phyloP scores from a whole-genome alignment of 139 green algal genomes.

The Coccomyxa sp. region DNA sequence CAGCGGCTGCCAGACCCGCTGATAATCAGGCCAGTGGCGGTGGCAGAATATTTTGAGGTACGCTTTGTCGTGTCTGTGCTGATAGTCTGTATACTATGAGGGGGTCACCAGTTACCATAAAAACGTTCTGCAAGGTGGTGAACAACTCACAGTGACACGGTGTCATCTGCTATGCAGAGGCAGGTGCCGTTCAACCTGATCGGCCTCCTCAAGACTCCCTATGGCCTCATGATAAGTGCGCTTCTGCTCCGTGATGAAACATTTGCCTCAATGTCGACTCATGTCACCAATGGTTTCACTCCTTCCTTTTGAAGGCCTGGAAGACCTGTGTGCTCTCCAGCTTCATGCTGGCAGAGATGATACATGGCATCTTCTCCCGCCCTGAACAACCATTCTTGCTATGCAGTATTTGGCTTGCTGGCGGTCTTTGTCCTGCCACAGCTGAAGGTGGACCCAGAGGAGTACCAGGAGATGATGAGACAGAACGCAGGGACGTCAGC shows the following conservation, averaged over 20 bases:
- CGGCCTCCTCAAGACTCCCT: slow-evolving; percentile 45
- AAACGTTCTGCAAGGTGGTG: too few relatives aligned
- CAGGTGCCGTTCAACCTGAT: slow-evolving; percentile 30
- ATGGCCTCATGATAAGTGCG: slow-evolving; percentile 38
- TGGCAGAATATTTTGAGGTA: slow-evolving; percentile 37
- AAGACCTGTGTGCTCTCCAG: slow-evolving; percentile 13
- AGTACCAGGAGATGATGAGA: not conserved
- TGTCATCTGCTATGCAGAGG: slow-evolving; percentile 21
- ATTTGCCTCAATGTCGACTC: not conserved
- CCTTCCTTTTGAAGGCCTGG: not conserved
- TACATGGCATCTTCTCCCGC: not conserved
- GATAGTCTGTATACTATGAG: too few relatives aligned
- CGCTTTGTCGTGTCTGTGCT: not conserved
- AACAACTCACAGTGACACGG: too few relatives aligned
- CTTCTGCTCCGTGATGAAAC: not conserved
- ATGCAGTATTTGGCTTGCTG: slow-evolving; percentile 21
- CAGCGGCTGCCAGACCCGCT: slow-evolving; percentile 23
- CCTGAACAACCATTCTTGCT: not conserved
- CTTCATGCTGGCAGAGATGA: not conserved
- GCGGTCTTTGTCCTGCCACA: slow-evolving; percentile 38
- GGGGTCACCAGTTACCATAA: too few relatives aligned
- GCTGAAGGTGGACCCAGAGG: slow-evolving; percentile 33
- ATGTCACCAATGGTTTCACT: not conserved
- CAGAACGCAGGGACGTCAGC: too few relatives aligned
- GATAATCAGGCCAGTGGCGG: slow-evolving; percentile 15